These are phyloP conservation scores for Pigoraptor vietnamica DNA, from an alignment of 78 protist genomes.

Conservation along the genomic window DNA sequence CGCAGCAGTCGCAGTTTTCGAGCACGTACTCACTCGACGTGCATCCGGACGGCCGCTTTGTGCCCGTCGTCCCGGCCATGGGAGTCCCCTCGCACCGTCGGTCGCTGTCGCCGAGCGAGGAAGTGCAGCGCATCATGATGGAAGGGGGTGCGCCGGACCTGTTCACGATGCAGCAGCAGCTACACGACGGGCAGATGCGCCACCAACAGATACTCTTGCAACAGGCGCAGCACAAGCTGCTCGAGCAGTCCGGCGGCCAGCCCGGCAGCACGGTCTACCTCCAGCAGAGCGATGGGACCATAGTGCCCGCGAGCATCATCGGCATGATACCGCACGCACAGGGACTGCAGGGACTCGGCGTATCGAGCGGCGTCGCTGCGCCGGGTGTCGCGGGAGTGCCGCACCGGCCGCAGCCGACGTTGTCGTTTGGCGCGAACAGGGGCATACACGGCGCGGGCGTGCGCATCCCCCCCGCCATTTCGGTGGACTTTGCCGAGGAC, in stretches of 20 bases:
- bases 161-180: not conserved
- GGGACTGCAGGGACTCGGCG: no score
- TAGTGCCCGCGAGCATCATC: not conserved
- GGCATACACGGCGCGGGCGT: not conserved
- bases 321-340: not conserved
- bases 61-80: not conserved
- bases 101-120: not conserved
- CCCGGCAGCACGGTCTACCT: not conserved
- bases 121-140: not conserved
- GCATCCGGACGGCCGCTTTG: not conserved
- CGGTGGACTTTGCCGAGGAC: not conserved
- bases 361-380: no score
- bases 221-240: not conserved
- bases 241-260: not conserved
- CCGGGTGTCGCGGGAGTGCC: no score
- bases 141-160: not conserved
- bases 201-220: not conserved
- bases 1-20: not conserved
- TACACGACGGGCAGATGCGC: not conserved
- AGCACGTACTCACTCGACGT: not conserved
- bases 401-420: not conserved
- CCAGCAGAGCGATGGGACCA: not conserved
- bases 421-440: not conserved
- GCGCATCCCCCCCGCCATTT: not conserved
- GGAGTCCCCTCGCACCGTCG: no score